Evolutionary conservation across 1,284 basidiomycete genomes (phyloP).

Genomic region (Porogramme epimiltina): DNA sequence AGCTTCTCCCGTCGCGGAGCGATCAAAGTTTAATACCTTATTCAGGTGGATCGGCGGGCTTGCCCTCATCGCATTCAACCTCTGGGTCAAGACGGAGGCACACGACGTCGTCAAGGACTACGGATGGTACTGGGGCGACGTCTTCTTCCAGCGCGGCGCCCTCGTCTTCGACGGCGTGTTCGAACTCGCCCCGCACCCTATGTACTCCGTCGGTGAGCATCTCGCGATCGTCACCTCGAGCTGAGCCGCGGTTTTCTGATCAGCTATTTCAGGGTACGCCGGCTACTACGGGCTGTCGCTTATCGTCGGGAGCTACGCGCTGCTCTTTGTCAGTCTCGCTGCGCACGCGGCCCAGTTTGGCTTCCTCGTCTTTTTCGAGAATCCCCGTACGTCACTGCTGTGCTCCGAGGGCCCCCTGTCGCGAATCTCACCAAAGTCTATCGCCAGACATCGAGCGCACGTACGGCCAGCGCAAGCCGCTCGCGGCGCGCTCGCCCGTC

Average conservation of each 20-base stretch:
- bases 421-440: not conserved
- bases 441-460: conserved; percentile 85
- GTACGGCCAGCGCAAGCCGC: conserved; percentile 86
- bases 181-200: conserved; percentile 88
- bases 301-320: conserved; percentile 86
- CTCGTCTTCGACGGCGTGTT: conserved; percentile 98
- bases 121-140: conserved; percentile 98
- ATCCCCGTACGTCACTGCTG: conserved; percentile 73
- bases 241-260: not conserved
- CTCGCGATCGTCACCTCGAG: not conserved
- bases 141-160: conserved; percentile 91
- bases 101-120: conserved; percentile 95
- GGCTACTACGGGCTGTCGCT: conserved; percentile 96
- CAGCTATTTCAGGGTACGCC: conserved; percentile 70
- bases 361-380: conserved; percentile 96
- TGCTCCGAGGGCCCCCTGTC: not conserved
- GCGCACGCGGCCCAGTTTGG: conserved; percentile 96
- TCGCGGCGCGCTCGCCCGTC: conserved; percentile 81
- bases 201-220: conserved; percentile 89
- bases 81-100: conserved; percentile 98
- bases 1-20: not conserved
- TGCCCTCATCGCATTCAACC: conserved; percentile 89
- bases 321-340: conserved; percentile 90
- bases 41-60: conserved; percentile 85
- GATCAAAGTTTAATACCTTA: conserved; percentile 5